Base-by-base conservation (phyloP, 2,329 filamentous ascomycete species). In the Mycosphaerelloides madeirae region DNA sequence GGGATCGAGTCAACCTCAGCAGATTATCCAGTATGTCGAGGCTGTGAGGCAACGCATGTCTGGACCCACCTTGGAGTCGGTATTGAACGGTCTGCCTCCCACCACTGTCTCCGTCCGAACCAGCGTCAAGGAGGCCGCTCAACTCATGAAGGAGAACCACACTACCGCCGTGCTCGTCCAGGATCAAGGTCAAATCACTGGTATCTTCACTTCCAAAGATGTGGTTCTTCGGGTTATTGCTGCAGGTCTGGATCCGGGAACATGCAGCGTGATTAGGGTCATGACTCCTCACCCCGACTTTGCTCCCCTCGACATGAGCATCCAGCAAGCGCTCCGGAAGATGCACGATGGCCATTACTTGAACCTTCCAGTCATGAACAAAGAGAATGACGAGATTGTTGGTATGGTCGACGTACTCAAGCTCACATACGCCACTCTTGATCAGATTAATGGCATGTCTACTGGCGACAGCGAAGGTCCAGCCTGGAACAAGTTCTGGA, bases 331-430 rank as follows among this genome's bases (percentile, higher is more conserved):
- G 61, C 80, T 98, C 43, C 84, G 93, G 60, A 98, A 98, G 77
- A 98, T 98, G 93, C 93, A 98, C 66, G 91, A 98, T 73, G 93
- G 93, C 12, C 93, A 98, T 68, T 98, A 98, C 68, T 81, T 98
- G 43, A 98, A 98, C 67, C 75, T 98, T 34, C 93, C 93, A 7
- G 93, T 98, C 52, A 98, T 98, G 93, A 96, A 96, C 68, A 60
- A 63, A 41, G 89, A 95, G 55, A 78, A 80, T 50, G 93, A 91
- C 53, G 93, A 98, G 69, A 98, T 98, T 63, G 93, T 98, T 46
- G 93, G 93, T 61, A 98, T 98, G 93, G 93, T 98, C 19, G 93
- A 98, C 68, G 93, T 98, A 47, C 80, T 98, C 51, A 97, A 97
- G 73, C 78, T 98, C 61, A 98, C 93, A 16, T 98, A 98, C 68